These are phyloP conservation scores for Myxozyma nipponensis DNA, from an alignment of 805 yeast genomes.

Conservation along the genomic window DNA sequence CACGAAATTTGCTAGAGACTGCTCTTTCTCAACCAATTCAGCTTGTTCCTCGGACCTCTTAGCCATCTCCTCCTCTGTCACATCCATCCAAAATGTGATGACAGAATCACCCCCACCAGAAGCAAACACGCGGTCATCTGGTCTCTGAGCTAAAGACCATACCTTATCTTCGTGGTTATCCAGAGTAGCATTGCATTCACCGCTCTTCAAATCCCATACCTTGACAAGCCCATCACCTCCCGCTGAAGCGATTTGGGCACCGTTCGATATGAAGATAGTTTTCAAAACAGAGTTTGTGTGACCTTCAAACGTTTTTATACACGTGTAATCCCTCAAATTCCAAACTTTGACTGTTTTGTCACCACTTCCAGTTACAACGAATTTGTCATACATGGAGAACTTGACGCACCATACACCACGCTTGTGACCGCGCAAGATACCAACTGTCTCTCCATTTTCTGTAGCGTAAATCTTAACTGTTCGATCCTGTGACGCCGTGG, in stretches of 20 bases:
- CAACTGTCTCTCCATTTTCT: conserved; percentile 80
- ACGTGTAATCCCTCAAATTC: conserved; percentile 74
- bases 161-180: conserved; percentile 91
- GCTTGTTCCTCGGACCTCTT: conserved; percentile 50
- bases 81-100: conserved; percentile 83
- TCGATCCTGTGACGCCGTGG: conserved; percentile 93
- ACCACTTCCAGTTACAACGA: conserved; percentile 81
- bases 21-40: conserved; percentile 80
- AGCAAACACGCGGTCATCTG: conserved; percentile 65
- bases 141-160: conserved; percentile 75
- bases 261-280: conserved; percentile 62
- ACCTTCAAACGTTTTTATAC: conserved; percentile 84
- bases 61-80: conserved; percentile 66
- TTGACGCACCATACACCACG: conserved; percentile 92
- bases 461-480: conserved; percentile 86
- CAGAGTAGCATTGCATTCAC: conserved; percentile 68
- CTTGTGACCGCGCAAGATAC: conserved; percentile 82
- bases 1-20: conserved; percentile 72
- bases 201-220: conserved; percentile 75
- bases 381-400: conserved; percentile 75
- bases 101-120: conserved; percentile 96
- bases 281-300: conserved; percentile 90
- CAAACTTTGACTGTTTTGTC: conserved; percentile 88
- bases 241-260: conserved; percentile 51
- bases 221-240: conserved; percentile 75